Evolutionary conservation across 148 eudicot genomes (phyloP).

Genomic region (Nepenthes mirabilis): DNA sequence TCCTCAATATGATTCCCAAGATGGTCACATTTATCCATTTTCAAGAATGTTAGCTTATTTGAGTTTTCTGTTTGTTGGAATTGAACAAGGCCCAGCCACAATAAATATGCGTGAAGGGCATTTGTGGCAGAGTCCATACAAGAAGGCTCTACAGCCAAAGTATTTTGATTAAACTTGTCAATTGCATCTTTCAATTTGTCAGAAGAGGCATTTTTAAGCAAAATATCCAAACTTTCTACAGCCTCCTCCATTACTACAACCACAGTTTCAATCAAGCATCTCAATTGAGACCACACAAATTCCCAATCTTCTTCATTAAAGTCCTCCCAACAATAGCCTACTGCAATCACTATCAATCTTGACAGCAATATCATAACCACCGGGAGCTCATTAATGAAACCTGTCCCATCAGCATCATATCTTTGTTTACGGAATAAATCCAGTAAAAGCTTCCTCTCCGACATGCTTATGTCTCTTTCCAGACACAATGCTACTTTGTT

Average conservation of each 20-base stretch:
- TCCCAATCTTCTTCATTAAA: slow-evolving; percentile 83
- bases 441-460: slow-evolving; percentile 45
- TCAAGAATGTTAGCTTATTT: slow-evolving; percentile 24
- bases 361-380: slow-evolving; percentile 47
- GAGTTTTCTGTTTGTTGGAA: slow-evolving; percentile 16
- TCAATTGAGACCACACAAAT: slow-evolving; percentile 51
- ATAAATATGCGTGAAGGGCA: slow-evolving; percentile 63
- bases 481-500: slow-evolving; percentile 26
- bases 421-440: slow-evolving; percentile 72
- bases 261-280: slow-evolving; percentile 72
- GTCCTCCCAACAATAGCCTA: slow-evolving; percentile 81
- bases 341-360: slow-evolving; percentile 44
- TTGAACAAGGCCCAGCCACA: slow-evolving; percentile 30
- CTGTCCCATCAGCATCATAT: slow-evolving; percentile 25
- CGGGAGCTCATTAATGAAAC: slow-evolving; percentile 40
- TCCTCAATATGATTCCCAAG: slow-evolving; percentile 55
- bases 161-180: slow-evolving; percentile 24
- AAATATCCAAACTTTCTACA: slow-evolving; percentile 63
- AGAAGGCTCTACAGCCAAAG: slow-evolving; percentile 22
- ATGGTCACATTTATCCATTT: slow-evolving; percentile 42
- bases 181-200: slow-evolving; percentile 20
- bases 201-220: slow-evolving; percentile 16
- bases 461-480: slow-evolving; percentile 27
- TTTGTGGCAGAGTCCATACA: slow-evolving; percentile 45
- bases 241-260: slow-evolving; percentile 79